Evolutionary conservation across 2,329 filamentous ascomycete species (phyloP).

Genomic region (Pseudohalonectria lignicola): DNA sequence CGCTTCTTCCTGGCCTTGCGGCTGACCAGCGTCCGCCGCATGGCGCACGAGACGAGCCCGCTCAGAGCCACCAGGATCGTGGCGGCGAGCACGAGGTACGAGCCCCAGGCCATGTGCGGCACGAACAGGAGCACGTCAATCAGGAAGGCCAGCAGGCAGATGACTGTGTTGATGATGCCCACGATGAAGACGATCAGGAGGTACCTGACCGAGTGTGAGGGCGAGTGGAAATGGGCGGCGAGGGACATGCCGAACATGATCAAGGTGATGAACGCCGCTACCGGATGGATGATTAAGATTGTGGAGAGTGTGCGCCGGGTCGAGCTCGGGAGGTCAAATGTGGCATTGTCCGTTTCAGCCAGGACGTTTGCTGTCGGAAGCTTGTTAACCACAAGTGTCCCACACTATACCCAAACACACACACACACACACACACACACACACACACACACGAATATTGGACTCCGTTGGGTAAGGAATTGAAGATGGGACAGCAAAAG

Average conservation of each 20-base stretch:
- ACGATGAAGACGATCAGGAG: slow-evolving; percentile 78
- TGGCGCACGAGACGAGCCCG: slow-evolving; percentile 81
- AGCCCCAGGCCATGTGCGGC: slow-evolving; percentile 86
- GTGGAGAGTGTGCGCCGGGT: slow-evolving; percentile 61
- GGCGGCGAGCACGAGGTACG: slow-evolving; percentile 83
- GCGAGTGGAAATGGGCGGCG: slow-evolving; percentile 74
- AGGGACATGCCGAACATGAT: slow-evolving; percentile 73
- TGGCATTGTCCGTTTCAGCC: slow-evolving; percentile 17
- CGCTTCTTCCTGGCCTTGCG: slow-evolving; percentile 87
- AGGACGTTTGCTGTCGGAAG: slow-evolving; percentile 7
- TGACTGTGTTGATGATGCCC: slow-evolving; percentile 71
- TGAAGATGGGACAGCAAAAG: no score
- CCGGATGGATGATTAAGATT: slow-evolving; percentile 84
- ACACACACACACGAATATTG: no score
- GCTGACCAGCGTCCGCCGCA: slow-evolving; percentile 84
- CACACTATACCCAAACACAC: no score
- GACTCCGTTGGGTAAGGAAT: no score
- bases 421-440: no score
- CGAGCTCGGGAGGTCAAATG: slow-evolving; percentile 44
- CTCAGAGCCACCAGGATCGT: slow-evolving; percentile 76
- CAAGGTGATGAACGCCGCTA: slow-evolving; percentile 77
- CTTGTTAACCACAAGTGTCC: no score
- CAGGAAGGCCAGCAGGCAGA: slow-evolving; percentile 78
- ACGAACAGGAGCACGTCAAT: slow-evolving; percentile 92
- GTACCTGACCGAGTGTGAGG: slow-evolving; percentile 83